Conservation (phyloP, 2,329 filamentous ascomycete species). For the Xylariales sp. region DNA sequence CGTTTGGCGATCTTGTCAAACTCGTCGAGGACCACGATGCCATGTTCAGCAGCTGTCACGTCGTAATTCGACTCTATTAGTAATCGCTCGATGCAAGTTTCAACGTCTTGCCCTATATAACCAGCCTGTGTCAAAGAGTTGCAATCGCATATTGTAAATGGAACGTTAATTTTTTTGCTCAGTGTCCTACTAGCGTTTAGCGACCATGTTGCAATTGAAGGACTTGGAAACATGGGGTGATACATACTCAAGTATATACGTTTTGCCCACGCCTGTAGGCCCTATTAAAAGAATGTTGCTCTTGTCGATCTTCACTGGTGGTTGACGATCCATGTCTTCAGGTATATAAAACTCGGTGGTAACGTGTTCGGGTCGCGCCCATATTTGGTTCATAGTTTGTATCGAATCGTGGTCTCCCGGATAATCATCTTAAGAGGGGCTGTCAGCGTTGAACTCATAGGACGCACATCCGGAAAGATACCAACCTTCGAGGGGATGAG, state of each 20-base stretch:
- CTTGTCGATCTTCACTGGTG: slow-evolving; percentile 85
- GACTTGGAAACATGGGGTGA: slow-evolving; percentile 17
- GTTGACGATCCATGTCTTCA: slow-evolving; percentile 58
- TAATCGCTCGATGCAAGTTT: slow-evolving; percentile 90
- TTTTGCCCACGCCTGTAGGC: slow-evolving; percentile 95
- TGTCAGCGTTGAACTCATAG: slow-evolving; percentile 52
- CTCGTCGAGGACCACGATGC: slow-evolving; percentile 96
- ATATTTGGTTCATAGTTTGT: slow-evolving; percentile 55
- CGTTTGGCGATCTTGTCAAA: slow-evolving; percentile 96
- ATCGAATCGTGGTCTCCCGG: slow-evolving; percentile 63
- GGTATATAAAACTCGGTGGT: slow-evolving; percentile 61
- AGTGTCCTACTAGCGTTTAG: slow-evolving; percentile 73
- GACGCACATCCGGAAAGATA: slow-evolving; percentile 30
- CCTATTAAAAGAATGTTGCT: slow-evolving; percentile 93
- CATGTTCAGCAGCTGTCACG: slow-evolving; percentile 83
- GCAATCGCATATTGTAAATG: slow-evolving; percentile 95
- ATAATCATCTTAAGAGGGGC: slow-evolving; percentile 63
- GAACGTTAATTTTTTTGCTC: slow-evolving; percentile 91
- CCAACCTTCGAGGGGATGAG: slow-evolving; percentile 83
- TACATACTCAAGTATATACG: slow-evolving; percentile 81
- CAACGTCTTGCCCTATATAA: slow-evolving; percentile 98
- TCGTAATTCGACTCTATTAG: slow-evolving; percentile 93
- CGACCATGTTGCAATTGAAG: slow-evolving; percentile 4
- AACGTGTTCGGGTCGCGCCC: slow-evolving; percentile 49
- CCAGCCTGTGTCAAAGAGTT: slow-evolving; percentile 96